These are phyloP conservation scores for Aspergillus coremiiformis DNA, from an alignment of 495 filamentous ascomycete genomes.

Conservation along the genomic window DNA sequence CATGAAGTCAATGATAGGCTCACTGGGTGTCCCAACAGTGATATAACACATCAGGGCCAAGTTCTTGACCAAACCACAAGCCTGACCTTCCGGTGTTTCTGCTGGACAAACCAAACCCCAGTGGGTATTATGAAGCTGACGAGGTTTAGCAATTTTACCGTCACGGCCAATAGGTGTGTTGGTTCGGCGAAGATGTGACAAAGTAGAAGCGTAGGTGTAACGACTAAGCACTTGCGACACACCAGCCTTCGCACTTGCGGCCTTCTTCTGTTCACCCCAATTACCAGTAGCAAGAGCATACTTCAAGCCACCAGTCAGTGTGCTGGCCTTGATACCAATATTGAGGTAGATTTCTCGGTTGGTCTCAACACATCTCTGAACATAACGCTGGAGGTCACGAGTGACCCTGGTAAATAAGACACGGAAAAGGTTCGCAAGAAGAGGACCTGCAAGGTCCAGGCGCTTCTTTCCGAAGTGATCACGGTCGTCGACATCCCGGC, in stretches of 20 bases:
- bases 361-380: constrained; percentile 84
- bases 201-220: constrained; percentile 91
- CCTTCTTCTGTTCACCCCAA: constrained; percentile 99
- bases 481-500: constrained; percentile 88
- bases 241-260: constrained; percentile 84
- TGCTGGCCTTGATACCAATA: constrained; percentile 82
- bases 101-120: constrained; percentile 98
- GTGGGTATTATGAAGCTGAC: constrained; percentile 97
- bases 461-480: constrained; percentile 99
- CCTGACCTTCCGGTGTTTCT: constrained; percentile 96
- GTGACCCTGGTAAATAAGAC: constrained; percentile 79
- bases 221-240: constrained; percentile 97
- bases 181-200: constrained; percentile 92
- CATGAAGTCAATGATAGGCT: constrained; percentile 93
- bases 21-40: constrained; percentile 81
- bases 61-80: constrained; percentile 98
- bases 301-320: constrained; percentile 86
- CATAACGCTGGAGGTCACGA: constrained; percentile 78
- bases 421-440: constrained; percentile 89
- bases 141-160: constrained; percentile 95
- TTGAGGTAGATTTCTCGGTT: constrained; percentile 82
- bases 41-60: constrained; percentile 97
- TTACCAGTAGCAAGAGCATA: constrained; percentile 98
- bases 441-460: constrained; percentile 87
- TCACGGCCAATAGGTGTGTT: constrained; percentile 97